Conservation (phyloP, 1,139 yeast genomes). For the Hansenula lynferdii region DNA sequence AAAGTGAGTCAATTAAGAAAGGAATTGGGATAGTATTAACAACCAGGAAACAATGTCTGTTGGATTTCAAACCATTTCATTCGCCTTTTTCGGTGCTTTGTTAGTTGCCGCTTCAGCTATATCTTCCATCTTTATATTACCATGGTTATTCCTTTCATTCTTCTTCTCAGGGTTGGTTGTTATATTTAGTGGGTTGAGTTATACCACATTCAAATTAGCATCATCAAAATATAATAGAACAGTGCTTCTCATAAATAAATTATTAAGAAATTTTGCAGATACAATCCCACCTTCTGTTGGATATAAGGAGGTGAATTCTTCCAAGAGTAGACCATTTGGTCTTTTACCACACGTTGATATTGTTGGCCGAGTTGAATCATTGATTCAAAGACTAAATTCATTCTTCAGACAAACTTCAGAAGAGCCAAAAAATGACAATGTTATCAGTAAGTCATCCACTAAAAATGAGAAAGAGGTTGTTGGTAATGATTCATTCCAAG, state of each 20-base stretch:
- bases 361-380: neutral
- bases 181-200: slow-evolving; percentile 20
- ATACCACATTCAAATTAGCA: slow-evolving; percentile 18
- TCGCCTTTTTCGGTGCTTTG: slow-evolving; percentile 11
- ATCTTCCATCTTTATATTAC: slow-evolving; percentile 17
- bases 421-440: no score
- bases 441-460: no score
- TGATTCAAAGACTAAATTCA: neutral
- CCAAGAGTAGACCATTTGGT: neutral
- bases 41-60: neutral
- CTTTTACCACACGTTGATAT: neutral
- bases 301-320: slow-evolving; percentile 7
- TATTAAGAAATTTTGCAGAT: slow-evolving; percentile 22
- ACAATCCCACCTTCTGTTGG: slow-evolving; percentile 25
- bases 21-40: no score
- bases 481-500: neutral
- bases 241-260: slow-evolving; percentile 19
- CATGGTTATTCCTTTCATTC: slow-evolving; percentile 18
- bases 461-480: neutral
- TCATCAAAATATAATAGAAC: slow-evolving; percentile 20
- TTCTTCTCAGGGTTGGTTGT: slow-evolving; percentile 21
- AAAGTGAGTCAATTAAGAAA: no score
- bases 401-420: no score
- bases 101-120: slow-evolving; percentile 10
- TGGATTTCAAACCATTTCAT: slow-evolving; percentile 8